phyloP scores from a whole-genome alignment of 2,329 filamentous ascomycete species.

The Arachnomyces sp. region DNA sequence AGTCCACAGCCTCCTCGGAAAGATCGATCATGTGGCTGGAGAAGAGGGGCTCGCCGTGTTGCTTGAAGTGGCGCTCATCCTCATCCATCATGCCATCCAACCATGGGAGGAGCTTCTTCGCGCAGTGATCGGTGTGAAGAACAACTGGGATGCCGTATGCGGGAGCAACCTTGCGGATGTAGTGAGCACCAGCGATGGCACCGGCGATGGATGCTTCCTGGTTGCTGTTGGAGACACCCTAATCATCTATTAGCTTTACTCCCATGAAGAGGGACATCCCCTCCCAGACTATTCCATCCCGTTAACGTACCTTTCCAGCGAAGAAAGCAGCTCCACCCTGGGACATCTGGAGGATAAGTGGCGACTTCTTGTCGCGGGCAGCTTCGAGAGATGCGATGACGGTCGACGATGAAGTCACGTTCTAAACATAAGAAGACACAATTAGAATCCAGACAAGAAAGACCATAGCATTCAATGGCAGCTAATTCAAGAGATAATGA shows the following conservation, averaged over 20 bases:
- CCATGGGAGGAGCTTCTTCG: slow-evolving; percentile 99
- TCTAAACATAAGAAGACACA: slow-evolving; percentile 37
- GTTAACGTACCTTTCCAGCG: slow-evolving; percentile 61
- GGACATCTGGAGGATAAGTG: slow-evolving; percentile 86
- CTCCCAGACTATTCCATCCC: not conserved
- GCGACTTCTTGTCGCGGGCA: slow-evolving; percentile 81
- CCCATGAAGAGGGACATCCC: slow-evolving; percentile 17
- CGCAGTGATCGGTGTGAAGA: slow-evolving; percentile 96
- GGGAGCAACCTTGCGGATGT: slow-evolving; percentile 80
- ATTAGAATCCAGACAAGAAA: slow-evolving; percentile 9
- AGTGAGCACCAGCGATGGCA: slow-evolving; percentile 82
- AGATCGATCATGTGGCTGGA: slow-evolving; percentile 98
- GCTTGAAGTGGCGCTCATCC: slow-evolving; percentile 93
- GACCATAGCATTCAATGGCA: not conserved
- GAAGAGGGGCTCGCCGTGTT: slow-evolving; percentile 85
- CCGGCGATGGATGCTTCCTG: slow-evolving; percentile 86
- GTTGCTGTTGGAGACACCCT: slow-evolving; percentile 70
- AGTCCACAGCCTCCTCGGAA: slow-evolving; percentile 81
- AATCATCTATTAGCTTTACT: slow-evolving; percentile 12
- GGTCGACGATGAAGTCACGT: slow-evolving; percentile 88
- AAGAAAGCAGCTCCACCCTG: slow-evolving; percentile 93
- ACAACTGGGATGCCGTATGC: slow-evolving; percentile 83
- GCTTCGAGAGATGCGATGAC: slow-evolving; percentile 85
- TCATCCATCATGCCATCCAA: slow-evolving; percentile 91
- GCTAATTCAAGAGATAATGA: not conserved